A percentile compares a stretch with the other conserved stretches of the same genome.
Evolutionary conservation across 768 basidiomycete species (phyloP).

Genomic region (Leucogyrophana mollusca): DNA sequence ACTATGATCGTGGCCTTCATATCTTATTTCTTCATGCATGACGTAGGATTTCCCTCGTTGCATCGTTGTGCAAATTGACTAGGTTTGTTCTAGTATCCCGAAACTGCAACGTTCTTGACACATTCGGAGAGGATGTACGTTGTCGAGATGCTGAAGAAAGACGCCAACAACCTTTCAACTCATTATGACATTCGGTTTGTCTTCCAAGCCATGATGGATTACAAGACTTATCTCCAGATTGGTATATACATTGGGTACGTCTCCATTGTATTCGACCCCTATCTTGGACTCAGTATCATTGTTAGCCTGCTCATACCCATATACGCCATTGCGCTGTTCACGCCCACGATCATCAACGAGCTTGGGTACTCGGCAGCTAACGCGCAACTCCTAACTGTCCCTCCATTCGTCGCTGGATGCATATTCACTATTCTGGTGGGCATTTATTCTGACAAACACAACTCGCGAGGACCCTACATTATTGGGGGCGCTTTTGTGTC

Average conservation of each 20-base stretch:
- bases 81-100: slow-evolving; percentile 42
- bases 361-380: slow-evolving; percentile 50
- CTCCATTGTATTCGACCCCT: slow-evolving; percentile 7
- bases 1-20: slow-evolving; percentile 16
- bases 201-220: slow-evolving; percentile 47
- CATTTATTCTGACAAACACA: slow-evolving; percentile 39
- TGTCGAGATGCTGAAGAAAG: slow-evolving; percentile 41
- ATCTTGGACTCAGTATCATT: background rate
- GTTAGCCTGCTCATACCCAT: slow-evolving; percentile 43
- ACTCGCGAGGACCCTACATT: slow-evolving; percentile 49
- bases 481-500: slow-evolving; percentile 40
- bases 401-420: slow-evolving; percentile 49
- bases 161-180: slow-evolving; percentile 43
- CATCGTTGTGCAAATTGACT: background rate
- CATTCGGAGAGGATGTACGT: slow-evolving; percentile 40
- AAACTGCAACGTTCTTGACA: slow-evolving; percentile 56
- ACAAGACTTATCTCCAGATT: slow-evolving; percentile 35
- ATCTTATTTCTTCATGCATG: slow-evolving; percentile 52
- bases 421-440: slow-evolving; percentile 41
- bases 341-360: slow-evolving; percentile 48
- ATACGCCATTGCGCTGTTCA: slow-evolving; percentile 50
- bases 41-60: slow-evolving; percentile 31
- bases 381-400: slow-evolving; percentile 50
- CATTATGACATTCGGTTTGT: slow-evolving; percentile 45
- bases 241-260: slow-evolving; percentile 42